Evolutionary conservation across 805 yeast genomes (phyloP).

Genomic region (Millerozyma acaciae): DNA sequence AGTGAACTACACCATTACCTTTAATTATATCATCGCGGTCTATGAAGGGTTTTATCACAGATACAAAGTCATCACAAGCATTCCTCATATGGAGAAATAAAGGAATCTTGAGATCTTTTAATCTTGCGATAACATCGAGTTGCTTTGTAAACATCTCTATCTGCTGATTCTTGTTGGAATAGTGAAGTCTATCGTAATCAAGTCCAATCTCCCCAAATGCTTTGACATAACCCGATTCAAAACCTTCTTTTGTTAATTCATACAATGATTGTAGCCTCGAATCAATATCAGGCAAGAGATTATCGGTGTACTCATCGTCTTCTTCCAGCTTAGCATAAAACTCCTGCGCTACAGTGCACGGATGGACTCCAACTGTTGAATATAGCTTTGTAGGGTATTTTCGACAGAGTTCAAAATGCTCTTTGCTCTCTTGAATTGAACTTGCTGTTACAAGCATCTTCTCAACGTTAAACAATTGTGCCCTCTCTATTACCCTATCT

Average conservation of each 20-base stretch:
- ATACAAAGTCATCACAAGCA: slow-evolving; percentile 75
- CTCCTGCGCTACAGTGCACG: slow-evolving; percentile 67
- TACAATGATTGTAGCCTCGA: slow-evolving; percentile 48
- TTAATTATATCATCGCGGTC: slow-evolving; percentile 33
- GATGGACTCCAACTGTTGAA: slow-evolving; percentile 93
- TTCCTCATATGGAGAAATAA: slow-evolving; percentile 87
- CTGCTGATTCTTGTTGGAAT: slow-evolving; percentile 68
- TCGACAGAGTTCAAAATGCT: slow-evolving; percentile 56
- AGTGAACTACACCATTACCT: slow-evolving; percentile 84
- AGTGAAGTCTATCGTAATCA: slow-evolving; percentile 87
- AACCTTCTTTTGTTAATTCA: slow-evolving; percentile 46
- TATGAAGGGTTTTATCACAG: slow-evolving; percentile 60
- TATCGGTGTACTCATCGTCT: slow-evolving; percentile 31
- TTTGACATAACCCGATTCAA: slow-evolving; percentile 49
- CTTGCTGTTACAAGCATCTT: slow-evolving; percentile 83
- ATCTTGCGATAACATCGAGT: slow-evolving; percentile 52
- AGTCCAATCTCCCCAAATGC: slow-evolving; percentile 96
- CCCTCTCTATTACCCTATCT: slow-evolving; percentile 59
- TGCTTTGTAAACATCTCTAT: slow-evolving; percentile 65
- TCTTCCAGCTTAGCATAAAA: slow-evolving; percentile 25
- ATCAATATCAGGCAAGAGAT: slow-evolving; percentile 24
- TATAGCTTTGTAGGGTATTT: slow-evolving; percentile 31
- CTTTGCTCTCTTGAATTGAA: slow-evolving; percentile 58
- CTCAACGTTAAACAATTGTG: slow-evolving; percentile 59
- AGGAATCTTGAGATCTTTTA: slow-evolving; percentile 54